phyloP scores from a whole-genome alignment of 73 alveolate species.

The Uronychia setigera region DNA sequence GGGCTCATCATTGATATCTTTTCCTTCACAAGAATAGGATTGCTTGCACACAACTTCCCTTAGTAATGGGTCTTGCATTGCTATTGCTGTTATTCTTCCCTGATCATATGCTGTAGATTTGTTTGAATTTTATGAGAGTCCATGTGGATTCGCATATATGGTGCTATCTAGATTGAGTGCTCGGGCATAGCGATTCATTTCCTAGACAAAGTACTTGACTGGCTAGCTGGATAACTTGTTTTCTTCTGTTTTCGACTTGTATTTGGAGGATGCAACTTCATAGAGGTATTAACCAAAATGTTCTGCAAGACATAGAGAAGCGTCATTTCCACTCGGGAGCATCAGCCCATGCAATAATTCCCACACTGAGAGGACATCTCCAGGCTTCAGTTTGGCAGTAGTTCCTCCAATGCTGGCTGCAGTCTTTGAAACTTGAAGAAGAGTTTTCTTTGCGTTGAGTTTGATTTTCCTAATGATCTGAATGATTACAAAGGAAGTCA shows the following conservation, averaged over 20 bases:
- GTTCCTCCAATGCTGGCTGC: slow-evolving; percentile 84
- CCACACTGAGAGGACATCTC: slow-evolving; percentile 79
- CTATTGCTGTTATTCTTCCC: slow-evolving; percentile 73
- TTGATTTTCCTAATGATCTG: slow-evolving; percentile 65
- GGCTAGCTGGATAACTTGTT: slow-evolving; percentile 53
- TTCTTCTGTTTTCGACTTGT: slow-evolving; percentile 32
- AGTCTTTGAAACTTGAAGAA: slow-evolving; percentile 66
- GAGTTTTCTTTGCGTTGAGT: slow-evolving; percentile 60
- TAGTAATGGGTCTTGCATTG: slow-evolving; percentile 68
- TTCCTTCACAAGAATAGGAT: slow-evolving; percentile 62
- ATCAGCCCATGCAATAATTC: slow-evolving; percentile 81
- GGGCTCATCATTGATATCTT: slow-evolving; percentile 53
- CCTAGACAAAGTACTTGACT: slow-evolving; percentile 67
- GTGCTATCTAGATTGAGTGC: slow-evolving; percentile 76
- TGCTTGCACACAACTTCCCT: slow-evolving; percentile 76
- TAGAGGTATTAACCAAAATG: slow-evolving; percentile 65
- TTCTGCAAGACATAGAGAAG: slow-evolving; percentile 69
- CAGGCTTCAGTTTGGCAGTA: slow-evolving; percentile 74
- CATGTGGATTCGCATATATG: slow-evolving; percentile 85
- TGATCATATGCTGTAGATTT: slow-evolving; percentile 75
- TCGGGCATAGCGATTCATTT: slow-evolving; percentile 81
- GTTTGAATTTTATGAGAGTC: slow-evolving; percentile 71
- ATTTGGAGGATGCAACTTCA: slow-evolving; percentile 53
- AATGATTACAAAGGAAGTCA: slow-evolving; percentile 78
- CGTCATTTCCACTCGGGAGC: slow-evolving; percentile 95